phyloP scores from a whole-genome alignment of 2,329 filamentous ascomycete genomes.

The Aspergillus persii region DNA sequence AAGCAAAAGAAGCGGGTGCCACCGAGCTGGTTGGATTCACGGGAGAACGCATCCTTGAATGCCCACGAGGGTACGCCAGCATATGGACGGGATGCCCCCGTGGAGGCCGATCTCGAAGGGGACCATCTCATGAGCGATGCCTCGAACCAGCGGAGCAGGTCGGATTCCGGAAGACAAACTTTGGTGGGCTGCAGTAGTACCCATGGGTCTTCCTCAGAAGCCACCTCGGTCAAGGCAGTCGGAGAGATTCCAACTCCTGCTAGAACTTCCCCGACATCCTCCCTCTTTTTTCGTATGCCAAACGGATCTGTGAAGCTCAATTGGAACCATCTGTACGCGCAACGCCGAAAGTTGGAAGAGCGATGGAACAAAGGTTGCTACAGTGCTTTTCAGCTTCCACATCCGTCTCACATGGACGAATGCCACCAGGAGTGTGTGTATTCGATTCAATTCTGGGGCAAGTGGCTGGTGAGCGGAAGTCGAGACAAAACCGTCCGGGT shows the following conservation, averaged over 20 bases:
- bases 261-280: conserved; percentile 27
- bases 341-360: conserved; percentile 77
- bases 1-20: conserved; percentile 54
- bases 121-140: conserved; percentile 47
- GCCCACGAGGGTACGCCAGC: conserved; percentile 2
- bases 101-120: conserved; percentile 34
- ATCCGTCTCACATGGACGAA: conserved; percentile 74
- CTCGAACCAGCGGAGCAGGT: conserved; percentile 21
- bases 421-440: conserved; percentile 93
- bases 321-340: conserved; percentile 91
- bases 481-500: conserved; percentile 83
- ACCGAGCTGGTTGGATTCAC: conserved; percentile 43
- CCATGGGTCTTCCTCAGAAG: conserved; percentile 5
- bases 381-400: conserved; percentile 85
- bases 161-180: conserved; percentile 15
- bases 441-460: conserved; percentile 81
- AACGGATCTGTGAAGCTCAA: conserved; percentile 61
- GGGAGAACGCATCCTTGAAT: conserved; percentile 25
- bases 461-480: conserved; percentile 89
- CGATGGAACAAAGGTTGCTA: conserved; percentile 88
- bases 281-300: conserved; percentile 31
- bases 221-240: conserved; percentile 8
- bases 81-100: conserved; percentile 2
- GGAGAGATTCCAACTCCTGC: conserved; percentile 10
- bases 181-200: conserved; percentile 18